phyloP scores from a whole-genome alignment of 805 yeast genomes.

The Cyberlindnera americana region DNA sequence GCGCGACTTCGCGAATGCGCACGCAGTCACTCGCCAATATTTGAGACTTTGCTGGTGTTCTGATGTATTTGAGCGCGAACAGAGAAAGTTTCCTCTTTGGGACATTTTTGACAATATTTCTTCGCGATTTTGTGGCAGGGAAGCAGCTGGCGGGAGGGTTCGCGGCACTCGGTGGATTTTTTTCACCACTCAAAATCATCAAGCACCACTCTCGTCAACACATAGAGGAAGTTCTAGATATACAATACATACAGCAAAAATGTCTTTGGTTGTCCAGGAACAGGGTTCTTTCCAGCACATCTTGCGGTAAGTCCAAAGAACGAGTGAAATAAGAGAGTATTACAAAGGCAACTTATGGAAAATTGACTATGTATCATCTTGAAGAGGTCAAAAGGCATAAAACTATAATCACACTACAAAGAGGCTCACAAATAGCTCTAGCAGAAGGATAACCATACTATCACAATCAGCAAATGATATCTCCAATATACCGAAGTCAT shows the following conservation, averaged over 20 bases:
- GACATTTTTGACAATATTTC: background rate
- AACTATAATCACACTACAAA: background rate
- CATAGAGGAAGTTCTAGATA: constrained; percentile 1
- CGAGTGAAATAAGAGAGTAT: background rate
- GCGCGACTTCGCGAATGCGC: background rate
- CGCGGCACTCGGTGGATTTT: constrained; percentile 16
- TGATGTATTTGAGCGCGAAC: constrained; percentile 5
- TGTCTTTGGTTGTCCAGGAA: constrained; percentile 98
- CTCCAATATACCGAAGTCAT: too few relatives aligned
- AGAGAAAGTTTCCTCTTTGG: constrained; percentile 1
- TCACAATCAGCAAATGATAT: too few relatives aligned
- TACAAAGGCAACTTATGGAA: background rate
- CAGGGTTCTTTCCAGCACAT: constrained; percentile 99
- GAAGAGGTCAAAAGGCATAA: background rate
- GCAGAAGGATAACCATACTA: too few relatives aligned
- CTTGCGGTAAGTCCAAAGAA: constrained; percentile 78
- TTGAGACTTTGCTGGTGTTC: background rate
- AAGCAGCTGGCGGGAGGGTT: background rate
- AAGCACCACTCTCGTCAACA: constrained; percentile 9
- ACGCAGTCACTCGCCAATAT: constrained; percentile 3
- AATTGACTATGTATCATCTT: background rate
- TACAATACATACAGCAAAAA: constrained; percentile 30
- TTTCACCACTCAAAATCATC: constrained; percentile 21
- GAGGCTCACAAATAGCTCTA: too few relatives aligned
- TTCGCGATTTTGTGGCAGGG: too few relatives aligned